Conservation (phyloP, 345 rosid genomes). For the Bretschneidera sinensis region DNA sequence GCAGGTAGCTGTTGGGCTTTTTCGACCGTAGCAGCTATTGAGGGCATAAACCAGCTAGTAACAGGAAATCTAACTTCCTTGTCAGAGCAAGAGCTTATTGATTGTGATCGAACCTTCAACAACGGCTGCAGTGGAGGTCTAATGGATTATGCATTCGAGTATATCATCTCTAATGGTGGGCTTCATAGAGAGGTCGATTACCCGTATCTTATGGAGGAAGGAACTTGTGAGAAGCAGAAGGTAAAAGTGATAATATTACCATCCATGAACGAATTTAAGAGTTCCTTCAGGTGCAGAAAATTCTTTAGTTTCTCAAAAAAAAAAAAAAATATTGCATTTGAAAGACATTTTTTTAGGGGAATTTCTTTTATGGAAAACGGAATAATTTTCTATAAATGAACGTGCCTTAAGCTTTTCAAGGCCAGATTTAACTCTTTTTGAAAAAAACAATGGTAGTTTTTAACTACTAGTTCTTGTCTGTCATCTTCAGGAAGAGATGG, state of each 20-base stretch:
- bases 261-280: too few species aligned
- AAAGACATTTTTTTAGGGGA: too few species aligned
- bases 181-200: slow-evolving; percentile 63
- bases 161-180: slow-evolving; percentile 42
- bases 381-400: too few species aligned
- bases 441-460: too few species aligned
- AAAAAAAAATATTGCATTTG: too few species aligned
- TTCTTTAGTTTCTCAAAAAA: too few species aligned
- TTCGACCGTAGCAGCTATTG: slow-evolving; percentile 61
- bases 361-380: too few species aligned
- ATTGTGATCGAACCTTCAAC: slow-evolving; percentile 44
- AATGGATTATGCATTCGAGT: slow-evolving; percentile 55
- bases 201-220: slow-evolving; percentile 62
- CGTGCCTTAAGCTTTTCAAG: too few species aligned
- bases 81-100: slow-evolving; percentile 58
- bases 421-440: not conserved
- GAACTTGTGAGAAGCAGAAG: slow-evolving; percentile 45
- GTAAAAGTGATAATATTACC: slow-evolving; percentile 14
- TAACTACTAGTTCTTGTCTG: too few species aligned
- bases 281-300: too few species aligned
- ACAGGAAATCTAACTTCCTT: slow-evolving; percentile 51
- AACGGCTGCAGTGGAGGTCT: slow-evolving; percentile 60
- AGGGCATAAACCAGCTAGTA: slow-evolving; percentile 60
- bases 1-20: slow-evolving; percentile 71
- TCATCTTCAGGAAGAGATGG: slow-evolving; percentile 27